phyloP scores from a whole-genome alignment of 2,329 filamentous ascomycete genomes.

The Shiraia bambusicola region DNA sequence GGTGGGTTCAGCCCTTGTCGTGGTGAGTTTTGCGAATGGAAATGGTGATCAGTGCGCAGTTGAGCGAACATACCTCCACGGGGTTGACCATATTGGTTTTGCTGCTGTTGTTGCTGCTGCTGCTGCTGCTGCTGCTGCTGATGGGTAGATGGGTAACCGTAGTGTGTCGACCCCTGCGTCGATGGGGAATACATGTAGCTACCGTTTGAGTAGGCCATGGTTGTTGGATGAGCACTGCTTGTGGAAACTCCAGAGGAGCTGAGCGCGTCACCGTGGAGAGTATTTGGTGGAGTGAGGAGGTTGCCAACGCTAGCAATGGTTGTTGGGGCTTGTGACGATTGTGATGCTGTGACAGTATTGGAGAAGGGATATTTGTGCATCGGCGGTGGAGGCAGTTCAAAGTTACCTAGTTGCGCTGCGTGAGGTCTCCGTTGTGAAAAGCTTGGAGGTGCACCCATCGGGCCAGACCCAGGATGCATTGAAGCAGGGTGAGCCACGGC shows the following conservation, averaged over 20 bases:
- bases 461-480: constrained; percentile 64
- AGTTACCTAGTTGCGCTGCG: constrained; percentile 66
- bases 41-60: constrained; percentile 52
- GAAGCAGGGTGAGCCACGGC: constrained; percentile 61
- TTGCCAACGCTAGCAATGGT: constrained; percentile 59
- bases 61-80: constrained; percentile 58
- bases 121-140: constrained; percentile 36
- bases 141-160: constrained; percentile 50
- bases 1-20: constrained; percentile 66
- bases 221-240: constrained; percentile 59
- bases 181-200: constrained; percentile 62
- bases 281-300: constrained; percentile 63
- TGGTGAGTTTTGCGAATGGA: constrained; percentile 60
- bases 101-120: constrained; percentile 36
- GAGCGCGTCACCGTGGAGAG: constrained; percentile 61
- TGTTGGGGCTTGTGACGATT: constrained; percentile 50
- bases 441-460: constrained; percentile 63
- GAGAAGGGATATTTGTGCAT: constrained; percentile 55
- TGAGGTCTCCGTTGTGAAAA: constrained; percentile 71
- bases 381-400: constrained; percentile 65
- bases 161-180: constrained; percentile 59
- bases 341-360: constrained; percentile 44
- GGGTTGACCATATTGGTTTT: constrained; percentile 36
- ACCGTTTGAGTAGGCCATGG: constrained; percentile 60
- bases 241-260: constrained; percentile 64